Conservation (phyloP, 441 rosid genomes). For the Jatropha podagrica region DNA sequence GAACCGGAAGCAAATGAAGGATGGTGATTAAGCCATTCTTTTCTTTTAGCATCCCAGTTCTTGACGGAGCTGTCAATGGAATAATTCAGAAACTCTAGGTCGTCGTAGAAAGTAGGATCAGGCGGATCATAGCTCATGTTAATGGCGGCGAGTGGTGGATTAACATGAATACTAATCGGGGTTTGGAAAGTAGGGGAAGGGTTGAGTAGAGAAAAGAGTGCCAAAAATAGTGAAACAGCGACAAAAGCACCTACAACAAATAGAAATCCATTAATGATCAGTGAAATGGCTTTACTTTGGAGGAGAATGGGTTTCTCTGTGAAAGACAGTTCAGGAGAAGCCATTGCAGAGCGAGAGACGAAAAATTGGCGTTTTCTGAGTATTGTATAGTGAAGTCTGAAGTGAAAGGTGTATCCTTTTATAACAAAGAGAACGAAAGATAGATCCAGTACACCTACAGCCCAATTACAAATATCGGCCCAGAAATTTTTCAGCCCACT, state of each 20-base stretch:
- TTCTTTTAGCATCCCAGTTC: conserved; percentile 74
- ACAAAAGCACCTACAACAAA: conserved; percentile 5
- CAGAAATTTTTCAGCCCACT: too few species aligned
- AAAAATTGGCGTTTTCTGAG: neutral
- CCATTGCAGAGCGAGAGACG: neutral
- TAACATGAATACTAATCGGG: neutral
- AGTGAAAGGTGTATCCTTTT: neutral
- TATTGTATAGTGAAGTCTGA: neutral
- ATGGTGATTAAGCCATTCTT: conserved; percentile 63
- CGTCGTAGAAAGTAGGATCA: conserved; percentile 60
- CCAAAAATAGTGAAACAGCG: neutral
- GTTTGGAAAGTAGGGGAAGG: neutral
- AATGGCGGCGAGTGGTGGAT: neutral
- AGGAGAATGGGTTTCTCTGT: neutral
- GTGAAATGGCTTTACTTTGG: neutral
- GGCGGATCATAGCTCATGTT: conserved; percentile 42
- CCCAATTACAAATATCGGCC: too few species aligned
- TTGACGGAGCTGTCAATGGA: conserved; percentile 49
- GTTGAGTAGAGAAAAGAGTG: neutral
- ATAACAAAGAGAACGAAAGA: too few species aligned
- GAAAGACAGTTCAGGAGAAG: neutral
- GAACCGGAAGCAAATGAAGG: conserved; percentile 59
- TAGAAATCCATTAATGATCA: neutral
- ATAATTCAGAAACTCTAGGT: conserved; percentile 49
- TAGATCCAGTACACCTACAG: too few species aligned